Evolutionary conservation across 2,329 filamentous ascomycete genomes (phyloP), one percentile per base, ranked within the genome.

Genomic region (Xylaria polymorpha): DNA sequence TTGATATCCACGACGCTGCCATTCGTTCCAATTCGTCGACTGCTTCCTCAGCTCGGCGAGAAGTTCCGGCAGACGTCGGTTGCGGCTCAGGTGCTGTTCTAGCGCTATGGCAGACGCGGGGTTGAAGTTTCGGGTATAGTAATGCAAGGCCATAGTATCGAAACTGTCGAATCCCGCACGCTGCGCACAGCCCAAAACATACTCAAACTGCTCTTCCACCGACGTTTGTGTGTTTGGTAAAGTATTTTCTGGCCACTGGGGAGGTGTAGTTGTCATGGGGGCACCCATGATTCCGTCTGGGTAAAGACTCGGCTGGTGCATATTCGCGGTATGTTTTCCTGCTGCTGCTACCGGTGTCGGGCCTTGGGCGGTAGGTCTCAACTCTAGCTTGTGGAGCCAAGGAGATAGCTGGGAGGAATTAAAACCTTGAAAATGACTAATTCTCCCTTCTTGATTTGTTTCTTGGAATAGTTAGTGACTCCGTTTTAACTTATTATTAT

Each of bases 81-180:
- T 59, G 32, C 66, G 66, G 22, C 66, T 68, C 22, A 56, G 22
- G 18, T 61, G 55, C 25, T 68, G 66, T 12, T 68, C 61, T 20
- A 56, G 18, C 9, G 61, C 55, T 20, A 68, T 15, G 6, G 41
- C 32, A 6, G 66, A 68, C 12, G 29, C 15, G 10, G 66, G 61
- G 48, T 68, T 37, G 48, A 68, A 68, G 41, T 60, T 64, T n/a
- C 48, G 61, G 2, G 61, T 60, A 32, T 68, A 68, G 48, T 68
- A 68, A 7, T 64, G 55, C 29, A 60, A 56, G 4, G 66, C 60
- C 61, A 68, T 64, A 2, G 60, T 64, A 22, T 68, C 66, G 56
- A 68, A 64, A 15, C 48, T 68, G 22, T 64, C 55, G 41, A 68
- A 68, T 6, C 66, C 66, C 20, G 39, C 66, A 25, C 61, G 66